Base-by-base conservation (phyloP, 768 basidiomycete species). In the Boletus tomentosulus region DNA sequence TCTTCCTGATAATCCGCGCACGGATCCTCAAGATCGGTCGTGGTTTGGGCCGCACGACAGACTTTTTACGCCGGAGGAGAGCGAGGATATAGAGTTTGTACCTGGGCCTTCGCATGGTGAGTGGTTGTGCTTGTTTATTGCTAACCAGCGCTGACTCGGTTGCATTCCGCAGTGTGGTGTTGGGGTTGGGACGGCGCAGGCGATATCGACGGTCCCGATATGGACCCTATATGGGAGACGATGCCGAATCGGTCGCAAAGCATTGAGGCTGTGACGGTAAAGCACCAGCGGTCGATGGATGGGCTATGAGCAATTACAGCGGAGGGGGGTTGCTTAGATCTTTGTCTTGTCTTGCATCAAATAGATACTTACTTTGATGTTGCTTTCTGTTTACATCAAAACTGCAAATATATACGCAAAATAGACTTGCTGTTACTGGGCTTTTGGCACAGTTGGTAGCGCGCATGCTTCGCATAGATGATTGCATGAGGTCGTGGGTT, bases 161-260 rank as follows among this genome's bases (percentile, higher is more conserved):
- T 33, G 43, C 10, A 34, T 56, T 46, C 1, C 27, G 38, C 64
- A 97, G 96, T 98, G 12, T 98, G 96, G 96, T 98, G 96, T 67
- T 98, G 96, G 96, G 96, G 96, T 19, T 99, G 96, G 96, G 96
- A 99, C 64, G 96, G 96, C 13, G 96, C 96, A 3, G 96, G 96
- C 19, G 96, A 99, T 66, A 80, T 99, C 24, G 96, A 98, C 59
- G 96, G 95, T 41, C 96, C 96, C 0, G 95, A 98, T 64, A 92
- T 99, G 6, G 96, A 98, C 62, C 96, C 96, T 6, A 89, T 99
- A 50, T 99, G 96, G 96, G 96, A 98, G 69, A 66, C 70, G 33
- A 87, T 88, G 85, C 74, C 88, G 4, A 81, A 87, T 57, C 84
- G 76, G 65, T 80, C 86, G 11, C 84, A 72, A 46, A 67, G 65